Evolutionary conservation across 2,329 filamentous ascomycete species (phyloP).

Genomic region (Sclerotinia minor): DNA sequence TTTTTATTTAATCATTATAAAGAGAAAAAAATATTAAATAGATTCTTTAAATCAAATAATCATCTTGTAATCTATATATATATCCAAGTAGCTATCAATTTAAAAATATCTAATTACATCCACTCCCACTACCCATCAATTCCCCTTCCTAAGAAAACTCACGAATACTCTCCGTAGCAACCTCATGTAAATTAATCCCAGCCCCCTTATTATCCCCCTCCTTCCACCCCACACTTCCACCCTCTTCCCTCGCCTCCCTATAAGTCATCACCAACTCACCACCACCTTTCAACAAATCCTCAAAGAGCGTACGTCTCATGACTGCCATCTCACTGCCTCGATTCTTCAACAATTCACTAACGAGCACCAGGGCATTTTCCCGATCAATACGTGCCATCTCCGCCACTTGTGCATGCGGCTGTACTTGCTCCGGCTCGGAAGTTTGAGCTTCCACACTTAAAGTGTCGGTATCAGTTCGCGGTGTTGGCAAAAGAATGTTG

Average conservation of each 20-base stretch:
- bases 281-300: constrained; percentile 53
- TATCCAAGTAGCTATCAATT: too few relatives aligned
- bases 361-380: constrained; percentile 61
- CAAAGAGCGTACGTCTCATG: constrained; percentile 47
- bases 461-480: background rate
- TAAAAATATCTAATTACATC: background rate
- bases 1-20: too few relatives aligned
- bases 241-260: constrained; percentile 27
- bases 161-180: constrained; percentile 1
- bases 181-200: background rate
- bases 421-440: constrained; percentile 28
- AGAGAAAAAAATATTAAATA: too few relatives aligned
- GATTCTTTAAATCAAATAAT: background rate
- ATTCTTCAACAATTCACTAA: constrained; percentile 55
- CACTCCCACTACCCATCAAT: too few relatives aligned
- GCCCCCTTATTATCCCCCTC: background rate
- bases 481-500: background rate
- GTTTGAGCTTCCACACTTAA: background rate
- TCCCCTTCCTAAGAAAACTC: background rate
- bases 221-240: background rate
- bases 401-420: constrained; percentile 40
- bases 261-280: constrained; percentile 41
- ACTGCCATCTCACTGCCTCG: constrained; percentile 46
- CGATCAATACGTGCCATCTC: constrained; percentile 55
- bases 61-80: background rate